phyloP scores from a whole-genome alignment of 2,329 filamentous ascomycete species.

The Teratosphaeria gauchensis region DNA sequence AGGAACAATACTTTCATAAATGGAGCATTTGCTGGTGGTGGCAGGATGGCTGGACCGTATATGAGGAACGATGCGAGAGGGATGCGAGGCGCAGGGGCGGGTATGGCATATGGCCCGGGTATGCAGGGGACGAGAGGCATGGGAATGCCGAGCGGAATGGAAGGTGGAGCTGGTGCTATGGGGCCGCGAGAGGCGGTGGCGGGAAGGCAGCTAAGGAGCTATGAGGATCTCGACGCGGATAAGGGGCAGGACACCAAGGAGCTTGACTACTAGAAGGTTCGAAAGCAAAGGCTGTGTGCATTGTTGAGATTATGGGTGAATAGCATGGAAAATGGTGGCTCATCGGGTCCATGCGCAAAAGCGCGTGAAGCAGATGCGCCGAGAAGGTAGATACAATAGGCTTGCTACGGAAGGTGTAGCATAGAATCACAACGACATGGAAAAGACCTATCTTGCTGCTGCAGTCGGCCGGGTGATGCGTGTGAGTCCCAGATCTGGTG shows the following conservation, averaged over 20 bases:
- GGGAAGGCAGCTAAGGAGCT: constrained; percentile 87
- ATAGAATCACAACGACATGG: too few species aligned
- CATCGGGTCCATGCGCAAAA: background rate
- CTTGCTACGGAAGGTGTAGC: too few species aligned
- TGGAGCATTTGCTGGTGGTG: background rate
- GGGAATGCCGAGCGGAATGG: constrained; percentile 25
- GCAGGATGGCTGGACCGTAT: constrained; percentile 20
- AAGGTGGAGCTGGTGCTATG: constrained; percentile 61
- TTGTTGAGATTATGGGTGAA: background rate
- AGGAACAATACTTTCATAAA: background rate
- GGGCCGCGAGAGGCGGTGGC: constrained; percentile 87
- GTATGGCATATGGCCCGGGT: background rate
- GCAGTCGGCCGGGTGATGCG: too few species aligned
- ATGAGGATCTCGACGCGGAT: constrained; percentile 89
- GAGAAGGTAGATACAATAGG: too few species aligned
- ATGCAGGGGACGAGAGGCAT: constrained; percentile 11
- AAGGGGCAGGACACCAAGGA: constrained; percentile 56
- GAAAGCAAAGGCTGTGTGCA: background rate
- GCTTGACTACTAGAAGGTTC: constrained; percentile 62
- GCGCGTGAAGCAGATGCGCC: too few species aligned
- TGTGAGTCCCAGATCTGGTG: too few species aligned
- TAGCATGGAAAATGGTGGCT: background rate
- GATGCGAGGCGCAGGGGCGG: background rate
- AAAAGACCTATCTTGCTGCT: too few species aligned
- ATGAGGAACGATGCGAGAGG: constrained; percentile 25